These are phyloP conservation scores for Fagus crenata DNA, from an alignment of 306 rosid genomes.

Conservation along the genomic window DNA sequence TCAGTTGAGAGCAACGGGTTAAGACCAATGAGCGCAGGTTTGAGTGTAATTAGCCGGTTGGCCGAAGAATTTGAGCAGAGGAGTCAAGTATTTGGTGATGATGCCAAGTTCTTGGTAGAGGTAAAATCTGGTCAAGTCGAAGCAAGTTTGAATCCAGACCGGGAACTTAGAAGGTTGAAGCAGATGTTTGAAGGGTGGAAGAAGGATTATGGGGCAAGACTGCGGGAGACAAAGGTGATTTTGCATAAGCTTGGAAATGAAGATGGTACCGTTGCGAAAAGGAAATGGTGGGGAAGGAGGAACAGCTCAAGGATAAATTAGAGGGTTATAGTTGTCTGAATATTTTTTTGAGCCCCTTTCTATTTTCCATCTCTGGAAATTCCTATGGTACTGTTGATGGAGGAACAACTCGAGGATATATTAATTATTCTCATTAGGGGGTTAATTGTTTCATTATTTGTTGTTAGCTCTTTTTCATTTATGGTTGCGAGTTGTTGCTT, in stretches of 20 bases:
- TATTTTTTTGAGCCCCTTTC: neutral
- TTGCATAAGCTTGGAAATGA: slow-evolving; percentile 85
- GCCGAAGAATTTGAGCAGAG: slow-evolving; percentile 97
- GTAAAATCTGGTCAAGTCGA: slow-evolving; percentile 97
- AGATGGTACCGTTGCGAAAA: slow-evolving; percentile 65
- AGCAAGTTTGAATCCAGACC: slow-evolving; percentile 88
- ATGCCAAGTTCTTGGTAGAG: slow-evolving; percentile 99
- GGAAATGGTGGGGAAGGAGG: slow-evolving; percentile 97
- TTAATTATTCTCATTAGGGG: neutral
- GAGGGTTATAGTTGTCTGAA: slow-evolving; percentile 12
- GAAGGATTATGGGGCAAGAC: slow-evolving; percentile 80
- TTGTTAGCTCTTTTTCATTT: slow-evolving; percentile 2
- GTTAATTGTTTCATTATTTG: slow-evolving; percentile 10
- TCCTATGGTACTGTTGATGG: neutral
- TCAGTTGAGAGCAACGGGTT: slow-evolving; percentile 77
- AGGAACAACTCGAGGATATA: neutral
- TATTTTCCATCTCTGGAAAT: neutral
- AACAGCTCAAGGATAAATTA: slow-evolving; percentile 82
- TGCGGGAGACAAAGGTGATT: slow-evolving; percentile 87
- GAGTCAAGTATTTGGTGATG: slow-evolving; percentile 97
- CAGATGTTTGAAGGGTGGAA: slow-evolving; percentile 99
- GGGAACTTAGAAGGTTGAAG: slow-evolving; percentile 88
- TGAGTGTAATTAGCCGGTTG: slow-evolving; percentile 90
- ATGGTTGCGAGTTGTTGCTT: slow-evolving; percentile 18
- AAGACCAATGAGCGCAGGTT: slow-evolving; percentile 94